Conservation (phyloP, 768 basidiomycete species). For the Stropharia rugosoannulata region DNA sequence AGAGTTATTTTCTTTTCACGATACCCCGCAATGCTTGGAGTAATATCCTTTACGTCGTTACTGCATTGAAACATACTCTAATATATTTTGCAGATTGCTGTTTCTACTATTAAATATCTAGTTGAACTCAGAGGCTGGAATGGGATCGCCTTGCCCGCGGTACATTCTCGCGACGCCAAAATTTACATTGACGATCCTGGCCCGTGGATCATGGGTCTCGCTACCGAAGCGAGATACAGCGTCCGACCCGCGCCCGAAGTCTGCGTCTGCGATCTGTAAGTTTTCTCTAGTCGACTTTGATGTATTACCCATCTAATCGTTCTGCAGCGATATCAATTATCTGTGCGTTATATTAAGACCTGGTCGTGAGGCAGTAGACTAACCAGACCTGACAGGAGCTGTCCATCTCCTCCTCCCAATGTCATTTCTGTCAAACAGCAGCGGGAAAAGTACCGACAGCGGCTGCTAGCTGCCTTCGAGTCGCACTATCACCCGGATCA, state of each 20-base stretch:
- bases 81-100: constrained; percentile 60
- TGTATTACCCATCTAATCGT: background rate
- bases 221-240: constrained; percentile 82
- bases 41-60: constrained; percentile 28
- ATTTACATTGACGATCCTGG: constrained; percentile 96
- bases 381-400: constrained; percentile 47
- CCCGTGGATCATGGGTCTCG: constrained; percentile 92
- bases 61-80: background rate
- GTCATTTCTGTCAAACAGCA: constrained; percentile 77
- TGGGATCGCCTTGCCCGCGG: constrained; percentile 79
- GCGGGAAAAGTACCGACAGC: constrained; percentile 76
- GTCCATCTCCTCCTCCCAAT: constrained; percentile 75
- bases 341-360: constrained; percentile 42
- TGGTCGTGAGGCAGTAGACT: constrained; percentile 5
- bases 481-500: constrained; percentile 90
- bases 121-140: constrained; percentile 93
- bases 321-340: constrained; percentile 75
- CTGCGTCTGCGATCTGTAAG: constrained; percentile 84
- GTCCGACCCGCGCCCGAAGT: constrained; percentile 77
- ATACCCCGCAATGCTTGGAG: constrained; percentile 90
- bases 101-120: constrained; percentile 88
- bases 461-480: constrained; percentile 76
- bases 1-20: constrained; percentile 85
- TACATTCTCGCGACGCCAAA: constrained; percentile 87
- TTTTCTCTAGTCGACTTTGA: constrained; percentile 10